Percentiles rank a stretch among this genome's conserved stretches.
These are phyloP conservation scores for Claviceps fusiformis DNA, from an alignment of 2,329 filamentous ascomycete species.

Conservation along the genomic window DNA sequence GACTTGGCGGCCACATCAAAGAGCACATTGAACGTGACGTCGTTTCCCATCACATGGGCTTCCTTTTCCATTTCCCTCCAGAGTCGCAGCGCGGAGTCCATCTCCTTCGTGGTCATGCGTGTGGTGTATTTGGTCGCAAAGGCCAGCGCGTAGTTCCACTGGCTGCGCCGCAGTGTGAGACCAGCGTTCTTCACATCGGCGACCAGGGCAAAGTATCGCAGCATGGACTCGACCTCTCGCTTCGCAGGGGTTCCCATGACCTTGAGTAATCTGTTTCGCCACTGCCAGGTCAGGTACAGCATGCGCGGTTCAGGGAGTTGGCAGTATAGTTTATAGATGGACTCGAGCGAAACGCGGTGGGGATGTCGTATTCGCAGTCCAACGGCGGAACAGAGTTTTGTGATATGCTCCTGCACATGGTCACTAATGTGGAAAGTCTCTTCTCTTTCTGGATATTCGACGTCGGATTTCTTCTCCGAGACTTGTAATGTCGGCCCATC, in stretches of 20 bases:
- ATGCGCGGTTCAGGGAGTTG: slow-evolving; percentile 39
- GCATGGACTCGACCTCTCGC: slow-evolving; percentile 49
- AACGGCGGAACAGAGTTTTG: slow-evolving; percentile 28
- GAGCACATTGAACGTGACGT: slow-evolving; percentile 85
- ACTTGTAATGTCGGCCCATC: slow-evolving; percentile 35
- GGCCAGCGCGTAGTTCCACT: slow-evolving; percentile 79
- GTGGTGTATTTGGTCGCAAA: slow-evolving; percentile 61
- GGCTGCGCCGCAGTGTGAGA: slow-evolving; percentile 48
- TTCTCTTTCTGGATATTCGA: slow-evolving; percentile 29
- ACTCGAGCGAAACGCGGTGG: slow-evolving; percentile 24
- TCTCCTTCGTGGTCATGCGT: slow-evolving; percentile 45
- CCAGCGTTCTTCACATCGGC: slow-evolving; percentile 69
- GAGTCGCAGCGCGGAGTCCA: slow-evolving; percentile 50
- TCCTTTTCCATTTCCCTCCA: slow-evolving; percentile 85
- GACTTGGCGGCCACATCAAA: slow-evolving; percentile 81
- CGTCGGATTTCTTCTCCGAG: slow-evolving; percentile 36
- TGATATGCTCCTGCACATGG: slow-evolving; percentile 21
- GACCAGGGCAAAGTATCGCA: slow-evolving; percentile 70
- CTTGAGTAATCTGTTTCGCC: slow-evolving; percentile 52
- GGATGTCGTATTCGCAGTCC: slow-evolving; percentile 28
- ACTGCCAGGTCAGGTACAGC: slow-evolving; percentile 31
- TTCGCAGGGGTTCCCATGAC: slow-evolving; percentile 51
- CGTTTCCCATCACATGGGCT: slow-evolving; percentile 49
- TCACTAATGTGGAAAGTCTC: slow-evolving; percentile 23
- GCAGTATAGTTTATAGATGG: slow-evolving; percentile 35